Conservation (phyloP, 1,284 basidiomycete species). For the Gomphus bonarii region DNA sequence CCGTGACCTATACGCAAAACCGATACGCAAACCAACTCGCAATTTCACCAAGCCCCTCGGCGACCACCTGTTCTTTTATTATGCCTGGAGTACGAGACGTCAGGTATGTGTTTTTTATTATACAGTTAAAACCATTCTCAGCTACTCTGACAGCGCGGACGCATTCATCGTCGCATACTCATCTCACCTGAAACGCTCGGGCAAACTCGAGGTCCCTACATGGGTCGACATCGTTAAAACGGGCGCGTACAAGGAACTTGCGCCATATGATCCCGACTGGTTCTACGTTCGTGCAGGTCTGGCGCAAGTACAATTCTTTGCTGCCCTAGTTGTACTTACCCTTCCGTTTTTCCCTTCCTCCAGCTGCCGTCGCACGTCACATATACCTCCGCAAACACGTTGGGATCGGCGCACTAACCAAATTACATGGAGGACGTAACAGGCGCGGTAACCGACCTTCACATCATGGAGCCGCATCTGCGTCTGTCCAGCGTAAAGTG, state of each 20-base stretch:
- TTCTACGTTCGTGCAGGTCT: slow-evolving; percentile 96
- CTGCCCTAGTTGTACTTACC: background rate
- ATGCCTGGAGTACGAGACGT: slow-evolving; percentile 94
- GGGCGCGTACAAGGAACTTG: slow-evolving; percentile 95
- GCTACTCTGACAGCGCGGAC: slow-evolving; percentile 52
- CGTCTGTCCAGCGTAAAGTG: slow-evolving; percentile 83
- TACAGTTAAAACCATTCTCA: background rate
- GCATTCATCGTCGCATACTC: slow-evolving; percentile 88
- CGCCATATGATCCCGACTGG: slow-evolving; percentile 99
- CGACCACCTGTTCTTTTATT: slow-evolving; percentile 35
- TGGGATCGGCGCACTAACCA: slow-evolving; percentile 90
- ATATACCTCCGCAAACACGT: slow-evolving; percentile 99
- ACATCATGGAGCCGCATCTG: slow-evolving; percentile 85
- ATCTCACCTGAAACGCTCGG: slow-evolving; percentile 90
- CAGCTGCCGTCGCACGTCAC: slow-evolving; percentile 96
- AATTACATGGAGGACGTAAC: slow-evolving; percentile 96
- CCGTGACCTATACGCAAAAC: slow-evolving; percentile 22
- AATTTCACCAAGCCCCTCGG: slow-evolving; percentile 32
- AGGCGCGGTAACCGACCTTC: slow-evolving; percentile 91
- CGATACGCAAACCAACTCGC: slow-evolving; percentile 24
- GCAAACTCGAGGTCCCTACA: slow-evolving; percentile 96
- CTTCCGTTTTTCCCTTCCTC: slow-evolving; percentile 9
- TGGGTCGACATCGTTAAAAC: slow-evolving; percentile 99
- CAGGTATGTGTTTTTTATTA: slow-evolving; percentile 42
- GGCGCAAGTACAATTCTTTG: slow-evolving; percentile 19